These are phyloP conservation scores for Populus hybrid DNA, from an alignment of 441 rosid species.

Conservation along the genomic window DNA sequence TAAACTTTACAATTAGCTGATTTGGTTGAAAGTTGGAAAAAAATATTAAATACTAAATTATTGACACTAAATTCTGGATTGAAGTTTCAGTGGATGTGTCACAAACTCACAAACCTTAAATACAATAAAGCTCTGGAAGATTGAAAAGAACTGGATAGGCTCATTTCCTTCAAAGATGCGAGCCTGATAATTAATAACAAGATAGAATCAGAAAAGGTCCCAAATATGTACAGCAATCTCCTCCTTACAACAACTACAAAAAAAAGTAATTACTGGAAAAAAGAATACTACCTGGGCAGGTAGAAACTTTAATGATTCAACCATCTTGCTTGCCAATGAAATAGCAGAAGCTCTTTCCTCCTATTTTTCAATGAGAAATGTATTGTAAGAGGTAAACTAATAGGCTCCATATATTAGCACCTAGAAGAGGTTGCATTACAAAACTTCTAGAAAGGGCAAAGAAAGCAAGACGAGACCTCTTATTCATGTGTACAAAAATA, in stretches of 20 bases:
- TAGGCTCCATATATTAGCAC: too few relatives aligned
- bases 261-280: neutral
- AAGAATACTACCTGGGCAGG: slow-evolving; percentile 65
- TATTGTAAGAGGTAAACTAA: too few relatives aligned
- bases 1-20: slow-evolving; percentile 12
- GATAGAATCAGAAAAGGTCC: slow-evolving; percentile 16
- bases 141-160: slow-evolving; percentile 85
- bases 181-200: slow-evolving; percentile 45
- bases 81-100: neutral
- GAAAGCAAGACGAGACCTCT: too few relatives aligned
- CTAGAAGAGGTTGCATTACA: too few relatives aligned
- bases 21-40: slow-evolving; percentile 7
- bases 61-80: neutral
- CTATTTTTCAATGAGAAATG: slow-evolving; percentile 38
- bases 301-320: slow-evolving; percentile 83
- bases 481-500: too few relatives aligned
- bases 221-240: slow-evolving; percentile 3
- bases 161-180: slow-evolving; percentile 84
- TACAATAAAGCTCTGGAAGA: slow-evolving; percentile 81
- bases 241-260: slow-evolving; percentile 6
- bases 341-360: slow-evolving; percentile 76
- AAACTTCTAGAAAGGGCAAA: too few relatives aligned
- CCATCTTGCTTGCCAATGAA: slow-evolving; percentile 78
- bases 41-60: neutral
- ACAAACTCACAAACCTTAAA: too few relatives aligned